Percentiles rank a stretch among this genome's conserved stretches.
phyloP scores from a whole-genome alignment of 2,329 filamentous ascomycete genomes.

The Talaromyces sp. region DNA sequence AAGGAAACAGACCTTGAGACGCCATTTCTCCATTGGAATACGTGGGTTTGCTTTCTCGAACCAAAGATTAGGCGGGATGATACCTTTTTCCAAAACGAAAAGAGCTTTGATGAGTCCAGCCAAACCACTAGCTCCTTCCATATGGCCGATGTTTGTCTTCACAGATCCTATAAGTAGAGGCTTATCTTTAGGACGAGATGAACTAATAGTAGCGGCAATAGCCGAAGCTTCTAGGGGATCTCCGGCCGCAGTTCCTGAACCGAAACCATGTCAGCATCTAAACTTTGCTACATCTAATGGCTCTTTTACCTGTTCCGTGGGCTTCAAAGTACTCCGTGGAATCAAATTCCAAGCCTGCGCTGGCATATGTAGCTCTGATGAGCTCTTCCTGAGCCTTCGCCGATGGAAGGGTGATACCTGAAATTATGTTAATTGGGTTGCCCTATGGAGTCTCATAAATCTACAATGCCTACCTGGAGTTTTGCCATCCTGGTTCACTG shows the following conservation, averaged over 20 bases:
- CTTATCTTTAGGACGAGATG: not conserved
- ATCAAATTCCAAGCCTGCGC: not conserved
- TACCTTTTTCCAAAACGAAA: not conserved
- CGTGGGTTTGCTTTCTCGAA: not conserved
- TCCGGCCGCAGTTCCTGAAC: not conserved
- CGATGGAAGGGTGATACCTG: not conserved
- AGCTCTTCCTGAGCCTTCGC: not conserved
- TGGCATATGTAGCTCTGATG: not conserved
- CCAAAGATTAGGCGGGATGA: not conserved
- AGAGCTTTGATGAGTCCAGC: not conserved
- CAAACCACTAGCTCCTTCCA: not conserved
- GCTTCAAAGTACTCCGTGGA: not conserved
- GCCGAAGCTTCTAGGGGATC: not conserved
- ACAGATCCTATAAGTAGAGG: not conserved
- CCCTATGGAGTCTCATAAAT: not conserved
- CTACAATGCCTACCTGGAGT: conserved; percentile 15
- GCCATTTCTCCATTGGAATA: not conserved
- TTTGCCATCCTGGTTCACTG: conserved; percentile 32
- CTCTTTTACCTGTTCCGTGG: not conserved
- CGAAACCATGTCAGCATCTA: not conserved
- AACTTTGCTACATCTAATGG: not conserved
- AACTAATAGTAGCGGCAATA: not conserved
- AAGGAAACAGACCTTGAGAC: not conserved
- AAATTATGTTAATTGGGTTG: not conserved
- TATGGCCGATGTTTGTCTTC: not conserved